Evolutionary conservation across 2,329 filamentous ascomycete genomes (phyloP).

Genomic region (Mycogone perniciosa): DNA sequence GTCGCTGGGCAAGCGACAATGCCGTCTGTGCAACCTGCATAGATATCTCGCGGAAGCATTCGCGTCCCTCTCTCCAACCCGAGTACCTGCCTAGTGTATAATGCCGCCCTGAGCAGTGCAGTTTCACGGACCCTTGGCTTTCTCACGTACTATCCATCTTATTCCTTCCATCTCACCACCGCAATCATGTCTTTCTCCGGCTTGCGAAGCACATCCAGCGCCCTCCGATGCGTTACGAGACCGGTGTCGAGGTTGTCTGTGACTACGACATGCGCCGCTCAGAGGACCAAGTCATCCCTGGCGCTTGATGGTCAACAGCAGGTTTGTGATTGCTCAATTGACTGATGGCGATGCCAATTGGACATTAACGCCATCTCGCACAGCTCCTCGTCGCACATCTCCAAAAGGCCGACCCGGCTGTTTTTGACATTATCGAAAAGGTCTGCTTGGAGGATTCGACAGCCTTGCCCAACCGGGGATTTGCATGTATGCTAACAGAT

Average conservation of each 20-base stretch:
- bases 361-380: neutral
- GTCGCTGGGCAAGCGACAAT: too few relatives aligned
- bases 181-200: slow-evolving; percentile 41
- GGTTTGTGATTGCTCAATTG: slow-evolving; percentile 32
- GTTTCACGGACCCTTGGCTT: too few relatives aligned
- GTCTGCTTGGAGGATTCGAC: slow-evolving; percentile 38
- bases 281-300: slow-evolving; percentile 40
- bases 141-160: neutral
- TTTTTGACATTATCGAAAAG: slow-evolving; percentile 87
- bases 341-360: neutral
- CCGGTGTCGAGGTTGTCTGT: slow-evolving; percentile 19
- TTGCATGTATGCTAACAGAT: slow-evolving; percentile 1
- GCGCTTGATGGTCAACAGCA: slow-evolving; percentile 53
- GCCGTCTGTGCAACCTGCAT: too few relatives aligned
- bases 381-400: slow-evolving; percentile 76
- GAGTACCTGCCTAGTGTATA: too few relatives aligned
- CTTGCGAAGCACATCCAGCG: slow-evolving; percentile 43
- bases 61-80: too few relatives aligned
- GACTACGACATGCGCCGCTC: slow-evolving; percentile 18
- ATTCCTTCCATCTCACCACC: neutral
- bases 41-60: too few relatives aligned
- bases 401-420: slow-evolving; percentile 75
- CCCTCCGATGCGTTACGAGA: slow-evolving; percentile 37
- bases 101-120: too few relatives aligned
- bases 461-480: neutral